Evolutionary conservation across 108 stramenopile species (phyloP).

Genomic region (Skeletonema grethae): DNA sequence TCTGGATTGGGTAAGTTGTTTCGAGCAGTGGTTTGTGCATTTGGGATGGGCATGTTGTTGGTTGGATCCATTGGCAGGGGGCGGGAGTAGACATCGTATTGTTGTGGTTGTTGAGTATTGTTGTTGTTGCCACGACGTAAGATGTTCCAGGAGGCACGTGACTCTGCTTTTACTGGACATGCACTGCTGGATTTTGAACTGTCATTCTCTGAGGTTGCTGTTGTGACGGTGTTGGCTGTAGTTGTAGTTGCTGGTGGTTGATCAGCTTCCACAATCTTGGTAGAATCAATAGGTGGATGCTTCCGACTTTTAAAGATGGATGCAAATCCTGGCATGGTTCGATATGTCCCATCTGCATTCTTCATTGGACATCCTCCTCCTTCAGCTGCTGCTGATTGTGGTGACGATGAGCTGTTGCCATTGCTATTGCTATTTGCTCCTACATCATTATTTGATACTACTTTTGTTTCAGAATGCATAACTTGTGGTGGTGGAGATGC

Average conservation of each 20-base stretch:
- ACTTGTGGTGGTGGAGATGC: conserved; percentile 1
- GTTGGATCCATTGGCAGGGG: conserved; percentile 87
- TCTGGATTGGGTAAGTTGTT: conserved; percentile 71
- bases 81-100: conserved; percentile 98
- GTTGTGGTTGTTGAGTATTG: conserved; percentile 25
- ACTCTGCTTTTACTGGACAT: conserved; percentile 41
- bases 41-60: conserved; percentile 91
- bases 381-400: not conserved
- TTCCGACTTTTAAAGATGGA: conserved; percentile 23
- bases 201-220: not conserved
- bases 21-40: conserved; percentile 46
- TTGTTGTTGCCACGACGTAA: conserved; percentile 4
- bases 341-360: conserved; percentile 42
- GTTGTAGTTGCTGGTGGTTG: not conserved
- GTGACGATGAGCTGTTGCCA: too few species aligned
- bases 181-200: conserved; percentile 12
- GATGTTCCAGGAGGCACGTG: conserved; percentile 6
- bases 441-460: not conserved
- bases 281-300: conserved; percentile 23
- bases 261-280: conserved; percentile 3
- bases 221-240: not conserved
- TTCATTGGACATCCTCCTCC: conserved; percentile 49
- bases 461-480: not conserved
- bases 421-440: not conserved
- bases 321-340: conserved; percentile 41